These are phyloP conservation scores for Termitomyces sp. DNA, from an alignment of 1,284 basidiomycete species.

Conservation along the genomic window DNA sequence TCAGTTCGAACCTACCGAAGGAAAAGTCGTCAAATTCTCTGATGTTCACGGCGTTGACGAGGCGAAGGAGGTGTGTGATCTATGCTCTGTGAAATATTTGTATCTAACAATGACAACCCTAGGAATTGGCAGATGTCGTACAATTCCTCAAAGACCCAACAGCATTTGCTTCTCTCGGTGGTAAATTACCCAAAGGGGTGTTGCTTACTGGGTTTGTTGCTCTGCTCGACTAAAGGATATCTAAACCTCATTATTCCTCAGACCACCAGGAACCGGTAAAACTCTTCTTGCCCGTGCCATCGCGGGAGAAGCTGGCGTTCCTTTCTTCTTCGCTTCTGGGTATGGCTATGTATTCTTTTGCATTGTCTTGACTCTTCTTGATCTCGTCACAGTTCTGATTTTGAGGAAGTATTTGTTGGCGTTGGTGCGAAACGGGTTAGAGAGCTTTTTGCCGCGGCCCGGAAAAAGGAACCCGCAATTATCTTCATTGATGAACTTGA, in stretches of 20 bases:
- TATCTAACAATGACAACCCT: slow-evolving; percentile 4
- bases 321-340: slow-evolving; percentile 87
- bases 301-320: slow-evolving; percentile 95
- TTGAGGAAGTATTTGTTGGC: slow-evolving; percentile 98
- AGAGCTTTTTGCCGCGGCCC: slow-evolving; percentile 91
- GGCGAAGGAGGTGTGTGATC: slow-evolving; percentile 67
- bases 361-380: slow-evolving; percentile 12
- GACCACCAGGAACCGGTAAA: slow-evolving; percentile 90
- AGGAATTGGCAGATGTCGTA: slow-evolving; percentile 92
- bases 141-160: slow-evolving; percentile 90
- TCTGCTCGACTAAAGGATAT: not conserved
- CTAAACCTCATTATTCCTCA: slow-evolving; percentile 16
- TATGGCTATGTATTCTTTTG: slow-evolving; percentile 25
- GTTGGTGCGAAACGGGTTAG: slow-evolving; percentile 95
- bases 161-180: slow-evolving; percentile 83
- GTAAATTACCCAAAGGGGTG: slow-evolving; percentile 88
- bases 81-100: not conserved
- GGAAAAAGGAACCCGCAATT: slow-evolving; percentile 92
- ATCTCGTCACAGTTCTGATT: slow-evolving; percentile 68
- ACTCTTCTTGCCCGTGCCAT: slow-evolving; percentile 95
- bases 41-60: slow-evolving; percentile 96
- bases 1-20: slow-evolving; percentile 73
- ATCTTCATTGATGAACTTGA: slow-evolving; percentile 95
- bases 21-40: slow-evolving; percentile 81
- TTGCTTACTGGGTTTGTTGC: slow-evolving; percentile 67